A percentile compares a stretch with the other conserved stretches of the same genome.
Evolutionary conservation across 306 rosid species (phyloP).

Genomic region (Quercus parvula): DNA sequence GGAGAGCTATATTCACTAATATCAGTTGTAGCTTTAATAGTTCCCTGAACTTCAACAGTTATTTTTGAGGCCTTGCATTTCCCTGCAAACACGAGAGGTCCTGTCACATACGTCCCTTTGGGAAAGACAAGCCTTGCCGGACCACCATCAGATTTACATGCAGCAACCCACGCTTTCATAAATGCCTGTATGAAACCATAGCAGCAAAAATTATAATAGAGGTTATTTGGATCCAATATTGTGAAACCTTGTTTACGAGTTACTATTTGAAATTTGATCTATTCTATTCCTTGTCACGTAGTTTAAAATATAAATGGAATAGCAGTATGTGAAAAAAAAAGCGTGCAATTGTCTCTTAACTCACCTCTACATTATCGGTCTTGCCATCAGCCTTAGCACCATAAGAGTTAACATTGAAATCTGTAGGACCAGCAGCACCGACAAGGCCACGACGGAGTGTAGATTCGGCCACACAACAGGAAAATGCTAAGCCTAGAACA

Average conservation of each 20-base stretch:
- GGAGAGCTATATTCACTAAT: slow-evolving; percentile 36
- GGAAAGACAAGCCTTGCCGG: slow-evolving; percentile 56
- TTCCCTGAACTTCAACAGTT: slow-evolving; percentile 44
- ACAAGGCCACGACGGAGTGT: slow-evolving; percentile 35
- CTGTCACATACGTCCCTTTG: slow-evolving; percentile 37
- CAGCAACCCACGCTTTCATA: slow-evolving; percentile 60
- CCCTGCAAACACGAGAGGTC: slow-evolving; percentile 58
- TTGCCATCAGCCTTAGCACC: slow-evolving; percentile 54
- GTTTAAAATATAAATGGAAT: too few species aligned
- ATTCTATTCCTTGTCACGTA: too few species aligned
- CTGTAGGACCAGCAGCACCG: background rate
- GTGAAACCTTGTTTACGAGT: too few species aligned
- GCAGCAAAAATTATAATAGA: background rate
- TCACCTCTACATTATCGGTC: slow-evolving; percentile 32
- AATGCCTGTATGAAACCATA: slow-evolving; percentile 41
- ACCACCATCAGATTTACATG: slow-evolving; percentile 44
- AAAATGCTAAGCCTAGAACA: slow-evolving; percentile 21
- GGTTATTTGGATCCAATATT: too few species aligned
- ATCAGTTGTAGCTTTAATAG: slow-evolving; percentile 45
- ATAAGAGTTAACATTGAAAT: slow-evolving; percentile 36
- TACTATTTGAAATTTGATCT: too few species aligned
- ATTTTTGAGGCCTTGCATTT: slow-evolving; percentile 56
- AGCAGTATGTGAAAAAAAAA: too few species aligned
- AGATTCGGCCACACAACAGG: slow-evolving; percentile 27
- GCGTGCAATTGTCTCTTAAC: background rate